These are phyloP conservation scores for Leccinum arenicola DNA, from an alignment of 768 basidiomycete genomes.

Conservation along the genomic window DNA sequence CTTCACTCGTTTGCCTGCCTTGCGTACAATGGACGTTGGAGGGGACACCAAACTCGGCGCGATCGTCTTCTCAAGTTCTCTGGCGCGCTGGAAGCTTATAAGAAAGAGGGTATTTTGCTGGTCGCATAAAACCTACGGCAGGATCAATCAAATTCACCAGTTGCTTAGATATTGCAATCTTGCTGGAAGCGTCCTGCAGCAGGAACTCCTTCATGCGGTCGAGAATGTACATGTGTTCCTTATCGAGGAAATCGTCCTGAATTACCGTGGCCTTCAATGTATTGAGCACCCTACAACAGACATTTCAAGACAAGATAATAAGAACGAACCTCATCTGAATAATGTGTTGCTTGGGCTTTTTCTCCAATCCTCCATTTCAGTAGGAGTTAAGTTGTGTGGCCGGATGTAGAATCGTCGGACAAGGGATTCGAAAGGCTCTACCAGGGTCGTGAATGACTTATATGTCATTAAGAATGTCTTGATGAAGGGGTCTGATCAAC, in stretches of 20 bases:
- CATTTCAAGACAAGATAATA: too few relatives aligned
- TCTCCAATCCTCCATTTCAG: too few relatives aligned
- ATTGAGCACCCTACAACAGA: constrained; percentile 66
- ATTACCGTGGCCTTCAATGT: constrained; percentile 86
- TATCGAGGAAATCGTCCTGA: constrained; percentile 80
- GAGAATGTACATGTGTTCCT: constrained; percentile 80
- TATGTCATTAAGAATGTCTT: constrained; percentile 95
- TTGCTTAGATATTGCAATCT: constrained; percentile 70
- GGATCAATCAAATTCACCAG: constrained; percentile 74
- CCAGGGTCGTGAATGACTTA: constrained; percentile 53
- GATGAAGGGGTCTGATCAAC: constrained; percentile 65
- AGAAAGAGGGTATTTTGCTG: constrained; percentile 6
- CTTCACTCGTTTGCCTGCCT: constrained; percentile 67
- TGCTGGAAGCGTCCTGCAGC: constrained; percentile 58
- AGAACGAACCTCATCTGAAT: too few relatives aligned
- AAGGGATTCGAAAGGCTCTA: too few relatives aligned
- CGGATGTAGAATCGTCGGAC: too few relatives aligned
- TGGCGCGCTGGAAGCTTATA: constrained; percentile 42
- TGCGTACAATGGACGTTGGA: constrained; percentile 75
- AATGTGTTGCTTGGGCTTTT: too few relatives aligned
- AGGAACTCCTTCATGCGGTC: constrained; percentile 81
- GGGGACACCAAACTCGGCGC: constrained; percentile 56
- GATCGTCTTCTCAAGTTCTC: constrained; percentile 54
- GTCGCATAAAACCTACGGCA: constrained; percentile 51
- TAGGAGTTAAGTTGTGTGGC: too few relatives aligned